Evolutionary conservation across 2,329 filamentous ascomycete species (phyloP).

Genomic region (Lasiodiplodia sp.): DNA sequence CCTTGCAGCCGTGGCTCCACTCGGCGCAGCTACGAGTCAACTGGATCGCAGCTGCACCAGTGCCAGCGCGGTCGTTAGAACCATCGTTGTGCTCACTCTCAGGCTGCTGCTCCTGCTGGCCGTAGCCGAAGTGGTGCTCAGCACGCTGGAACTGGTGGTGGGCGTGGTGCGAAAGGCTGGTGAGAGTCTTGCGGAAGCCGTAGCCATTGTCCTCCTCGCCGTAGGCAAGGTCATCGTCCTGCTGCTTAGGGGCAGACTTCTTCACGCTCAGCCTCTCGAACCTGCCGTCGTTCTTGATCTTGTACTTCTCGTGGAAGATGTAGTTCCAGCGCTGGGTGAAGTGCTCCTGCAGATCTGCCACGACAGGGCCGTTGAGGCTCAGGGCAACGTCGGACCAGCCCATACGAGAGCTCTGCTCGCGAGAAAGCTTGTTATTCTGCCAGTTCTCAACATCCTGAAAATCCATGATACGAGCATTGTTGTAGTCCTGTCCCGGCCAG

Average conservation of each 20-base stretch:
- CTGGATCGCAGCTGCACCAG: conserved; percentile 43
- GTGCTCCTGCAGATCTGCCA: conserved; percentile 76
- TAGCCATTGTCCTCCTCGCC: conserved; percentile 41
- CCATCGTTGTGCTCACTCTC: conserved; percentile 38
- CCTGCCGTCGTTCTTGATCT: conserved; percentile 59
- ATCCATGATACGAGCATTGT: conserved; percentile 84
- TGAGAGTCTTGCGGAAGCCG: conserved; percentile 34
- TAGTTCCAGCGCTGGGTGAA: conserved; percentile 93
- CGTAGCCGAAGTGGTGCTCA: conserved; percentile 37
- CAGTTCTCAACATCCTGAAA: conserved; percentile 80
- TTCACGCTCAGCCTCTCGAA: conserved; percentile 49
- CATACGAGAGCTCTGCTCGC: conserved; percentile 82
- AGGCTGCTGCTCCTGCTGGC: conserved; percentile 30
- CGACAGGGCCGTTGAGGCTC: conserved; percentile 75
- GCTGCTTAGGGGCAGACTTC: conserved; percentile 40
- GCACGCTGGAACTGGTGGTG: conserved; percentile 31
- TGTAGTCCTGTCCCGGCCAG: conserved; percentile 92
- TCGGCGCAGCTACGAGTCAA: conserved; percentile 52
- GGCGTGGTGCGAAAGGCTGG: conserved; percentile 26
- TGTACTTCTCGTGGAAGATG: conserved; percentile 84
- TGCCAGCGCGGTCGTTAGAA: conserved; percentile 18
- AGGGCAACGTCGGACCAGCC: conserved; percentile 90
- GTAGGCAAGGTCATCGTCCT: conserved; percentile 45
- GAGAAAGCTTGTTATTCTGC: conserved; percentile 86
- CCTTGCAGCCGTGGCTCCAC: conserved; percentile 66